phyloP scores from a whole-genome alignment of 495 filamentous ascomycete genomes.

The Hyaloscypha bicolor region DNA sequence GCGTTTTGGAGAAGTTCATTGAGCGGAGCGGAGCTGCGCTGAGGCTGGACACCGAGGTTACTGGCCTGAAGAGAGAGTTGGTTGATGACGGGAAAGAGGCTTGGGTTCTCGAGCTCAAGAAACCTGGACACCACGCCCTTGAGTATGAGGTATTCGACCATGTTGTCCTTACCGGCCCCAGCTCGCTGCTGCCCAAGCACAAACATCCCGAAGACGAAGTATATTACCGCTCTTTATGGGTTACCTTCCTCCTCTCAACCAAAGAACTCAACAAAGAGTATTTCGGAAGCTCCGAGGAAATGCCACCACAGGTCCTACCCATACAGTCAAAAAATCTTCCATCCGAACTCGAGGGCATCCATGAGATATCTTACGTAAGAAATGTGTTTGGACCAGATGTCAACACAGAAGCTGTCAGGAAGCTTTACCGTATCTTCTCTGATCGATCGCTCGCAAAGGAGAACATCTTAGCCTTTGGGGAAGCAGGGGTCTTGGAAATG shows the following conservation, averaged over 20 bases:
- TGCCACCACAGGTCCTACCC: constrained; percentile 14
- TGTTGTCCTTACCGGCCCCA: constrained; percentile 21
- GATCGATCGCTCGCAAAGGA: background rate
- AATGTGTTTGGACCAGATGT: constrained; percentile 10
- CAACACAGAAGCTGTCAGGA: background rate
- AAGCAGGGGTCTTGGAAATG: background rate
- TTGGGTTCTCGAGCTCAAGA: constrained; percentile 11
- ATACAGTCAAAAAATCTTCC: background rate
- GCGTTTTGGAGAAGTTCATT: constrained; percentile 5
- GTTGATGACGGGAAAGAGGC: constrained; percentile 2
- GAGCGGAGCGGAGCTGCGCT: constrained; percentile 7
- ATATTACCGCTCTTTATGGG: constrained; percentile 3
- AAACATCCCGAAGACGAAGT: background rate
- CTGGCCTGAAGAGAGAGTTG: constrained; percentile 5
- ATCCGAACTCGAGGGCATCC: constrained; percentile 2
- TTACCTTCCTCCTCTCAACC: constrained; percentile 13
- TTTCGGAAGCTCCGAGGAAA: background rate
- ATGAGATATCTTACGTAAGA: constrained; percentile 18
- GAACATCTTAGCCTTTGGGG: background rate
- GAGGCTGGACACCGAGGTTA: constrained; percentile 17
- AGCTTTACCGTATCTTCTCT: constrained; percentile 24
- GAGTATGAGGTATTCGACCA: constrained; percentile 18
- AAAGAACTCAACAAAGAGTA: background rate
- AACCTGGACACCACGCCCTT: background rate
- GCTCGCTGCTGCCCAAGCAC: background rate